These are phyloP conservation scores for Lithohypha guttulata DNA, from an alignment of 2,329 filamentous ascomycete genomes.

Conservation along the genomic window DNA sequence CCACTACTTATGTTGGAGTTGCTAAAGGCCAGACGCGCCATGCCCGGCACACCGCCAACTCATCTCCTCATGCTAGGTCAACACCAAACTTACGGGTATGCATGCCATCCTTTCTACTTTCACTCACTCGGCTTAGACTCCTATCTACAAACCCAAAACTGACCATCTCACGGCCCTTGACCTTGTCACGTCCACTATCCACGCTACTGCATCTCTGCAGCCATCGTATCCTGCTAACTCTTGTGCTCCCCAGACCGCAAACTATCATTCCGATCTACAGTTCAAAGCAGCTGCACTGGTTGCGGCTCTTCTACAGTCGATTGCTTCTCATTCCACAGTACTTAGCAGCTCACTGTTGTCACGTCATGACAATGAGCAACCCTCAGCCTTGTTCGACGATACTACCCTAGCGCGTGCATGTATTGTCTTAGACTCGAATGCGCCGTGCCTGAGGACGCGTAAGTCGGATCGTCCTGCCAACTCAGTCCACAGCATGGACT, in stretches of 20 bases:
- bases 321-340: slow-evolving; percentile 11
- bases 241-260: slow-evolving; percentile 3
- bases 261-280: not conserved
- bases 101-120: slow-evolving; percentile 18
- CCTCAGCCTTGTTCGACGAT: slow-evolving; percentile 28
- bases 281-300: slow-evolving; percentile 19
- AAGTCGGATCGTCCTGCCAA: too few relatives aligned
- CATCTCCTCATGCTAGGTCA: slow-evolving; percentile 11
- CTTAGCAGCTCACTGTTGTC: slow-evolving; percentile 28
- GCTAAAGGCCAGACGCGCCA: slow-evolving; percentile 27
- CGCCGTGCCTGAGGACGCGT: too few relatives aligned
- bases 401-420: slow-evolving; percentile 4
- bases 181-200: slow-evolving; percentile 1
- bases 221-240: slow-evolving; percentile 5
- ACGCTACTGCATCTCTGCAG: not conserved
- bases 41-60: slow-evolving; percentile 20
- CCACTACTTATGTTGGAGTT: slow-evolving; percentile 17
- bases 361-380: slow-evolving; percentile 36
- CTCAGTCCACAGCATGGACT: slow-evolving; percentile 19
- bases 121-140: slow-evolving; percentile 12
- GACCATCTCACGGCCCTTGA: slow-evolving; percentile 4
- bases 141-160: slow-evolving; percentile 7
- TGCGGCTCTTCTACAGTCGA: slow-evolving; percentile 19
- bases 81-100: slow-evolving; percentile 20
- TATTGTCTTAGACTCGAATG: not conserved